Evolutionary conservation across 2,329 filamentous ascomycete genomes (phyloP), one percentile per base, ranked within the genome.

Genomic region (Myrmaecium sp.): DNA sequence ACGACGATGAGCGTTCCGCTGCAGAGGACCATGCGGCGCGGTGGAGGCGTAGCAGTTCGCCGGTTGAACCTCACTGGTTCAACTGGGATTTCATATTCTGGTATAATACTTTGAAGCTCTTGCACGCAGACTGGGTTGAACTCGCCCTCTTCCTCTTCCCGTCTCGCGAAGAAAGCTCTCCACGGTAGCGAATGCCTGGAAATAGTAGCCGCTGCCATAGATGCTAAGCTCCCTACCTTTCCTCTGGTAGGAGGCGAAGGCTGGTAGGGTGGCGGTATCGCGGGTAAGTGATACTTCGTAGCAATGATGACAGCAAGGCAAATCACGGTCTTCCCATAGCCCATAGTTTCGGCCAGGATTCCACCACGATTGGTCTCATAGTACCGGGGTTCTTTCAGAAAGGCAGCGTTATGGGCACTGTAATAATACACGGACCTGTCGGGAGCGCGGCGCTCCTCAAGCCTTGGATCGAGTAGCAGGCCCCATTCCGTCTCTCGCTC

Each of bases 291-390:
- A 17, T 72, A 60, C 38, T 67, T 71, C 0, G 81, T 92, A 3
- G 81, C 74, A 14, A 91, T 57, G 20, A 94, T 56, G n/a, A 62
- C 41, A 4, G 60, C 48, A 2, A 95, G 54, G 35, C 78, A 86
- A 7, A 94, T 92, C 14, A 94, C 53, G 0, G 86, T 94, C 55
- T 94, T 95, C 0, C 86, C 84, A 24, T 58, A 55, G 16, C 64
- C 64, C 78, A 84, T 84, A 35, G 79, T 74, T 43, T 89, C 80
- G 0, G 78, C 77, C 9, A 83, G 54, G 9, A 86, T 76, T 3
- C 83, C 86, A 17, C 84, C 83, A 31, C 65, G 62, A 4, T 74
- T 66, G 14, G 70, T 64, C 23, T 89, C 81, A 38, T 86, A 93
- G 31, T 68, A 66, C 3, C 66, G 63, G 7, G 78, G 73, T n/a